Conservation (phyloP, 805 yeast genomes). For the Komagataella mondaviorum region DNA sequence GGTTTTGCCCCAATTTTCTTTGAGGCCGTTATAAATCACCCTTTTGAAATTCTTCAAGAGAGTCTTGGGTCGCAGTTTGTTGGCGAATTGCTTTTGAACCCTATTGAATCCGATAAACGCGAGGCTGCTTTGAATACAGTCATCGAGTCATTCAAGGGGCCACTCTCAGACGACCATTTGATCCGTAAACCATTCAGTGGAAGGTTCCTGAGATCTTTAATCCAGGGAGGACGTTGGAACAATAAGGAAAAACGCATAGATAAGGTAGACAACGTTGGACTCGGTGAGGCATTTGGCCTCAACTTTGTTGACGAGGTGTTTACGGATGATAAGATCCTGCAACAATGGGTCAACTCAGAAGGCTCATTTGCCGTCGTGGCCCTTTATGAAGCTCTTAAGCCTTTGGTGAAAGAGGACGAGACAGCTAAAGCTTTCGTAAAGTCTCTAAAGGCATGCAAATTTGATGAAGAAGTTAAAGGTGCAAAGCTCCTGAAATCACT, state of each 20-base stretch:
- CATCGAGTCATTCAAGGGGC: slow-evolving; percentile 49
- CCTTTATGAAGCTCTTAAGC: slow-evolving; percentile 51
- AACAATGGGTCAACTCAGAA: slow-evolving; percentile 55
- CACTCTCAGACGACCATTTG: slow-evolving; percentile 51
- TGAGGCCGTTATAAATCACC: slow-evolving; percentile 33
- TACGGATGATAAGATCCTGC: slow-evolving; percentile 38
- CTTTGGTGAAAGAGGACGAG: slow-evolving; percentile 24
- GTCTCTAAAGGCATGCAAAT: slow-evolving; percentile 35
- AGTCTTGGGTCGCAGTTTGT: slow-evolving; percentile 78
- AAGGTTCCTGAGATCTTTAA: slow-evolving; percentile 60
- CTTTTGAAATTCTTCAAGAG: slow-evolving; percentile 42
- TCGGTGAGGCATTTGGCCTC: slow-evolving; percentile 48
- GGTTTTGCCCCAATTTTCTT: slow-evolving; percentile 57
- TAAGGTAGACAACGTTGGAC: slow-evolving; percentile 28
- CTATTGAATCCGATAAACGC: slow-evolving; percentile 26
- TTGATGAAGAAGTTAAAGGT: slow-evolving; percentile 45
- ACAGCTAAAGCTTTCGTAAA: slow-evolving; percentile 31
- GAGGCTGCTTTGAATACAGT: slow-evolving; percentile 40
- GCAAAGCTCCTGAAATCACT: slow-evolving; percentile 27
- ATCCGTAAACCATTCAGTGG: slow-evolving; percentile 61
- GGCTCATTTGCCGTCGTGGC: slow-evolving; percentile 79
- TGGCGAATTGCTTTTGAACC: slow-evolving; percentile 57
- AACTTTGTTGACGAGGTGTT: slow-evolving; percentile 29
- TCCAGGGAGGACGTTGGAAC: slow-evolving; percentile 81
- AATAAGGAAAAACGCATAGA: slow-evolving; percentile 40